Evolutionary conservation across 2,329 filamentous ascomycete species (phyloP).

Genomic region (Botrytis hyacinthi): DNA sequence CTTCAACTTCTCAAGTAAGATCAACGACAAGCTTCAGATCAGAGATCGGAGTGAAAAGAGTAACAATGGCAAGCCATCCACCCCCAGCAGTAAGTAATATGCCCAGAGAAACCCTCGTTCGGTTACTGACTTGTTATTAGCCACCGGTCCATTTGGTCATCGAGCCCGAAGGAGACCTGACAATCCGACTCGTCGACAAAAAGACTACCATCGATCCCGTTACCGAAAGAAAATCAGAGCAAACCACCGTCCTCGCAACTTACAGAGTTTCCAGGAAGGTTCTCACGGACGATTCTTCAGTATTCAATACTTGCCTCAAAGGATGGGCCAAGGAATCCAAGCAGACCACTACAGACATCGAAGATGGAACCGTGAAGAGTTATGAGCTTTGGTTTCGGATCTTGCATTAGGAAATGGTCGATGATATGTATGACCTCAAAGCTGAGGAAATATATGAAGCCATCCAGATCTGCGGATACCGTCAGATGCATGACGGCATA

Average conservation of each 20-base stretch:
- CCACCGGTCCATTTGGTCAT: background rate
- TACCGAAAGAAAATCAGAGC: no score
- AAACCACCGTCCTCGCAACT: background rate
- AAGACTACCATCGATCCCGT: background rate
- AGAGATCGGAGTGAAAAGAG: background rate
- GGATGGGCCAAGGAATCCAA: conserved; percentile 10
- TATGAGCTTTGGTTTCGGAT: conserved; percentile 26
- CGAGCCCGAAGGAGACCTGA: background rate
- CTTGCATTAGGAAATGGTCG: conserved; percentile 22
- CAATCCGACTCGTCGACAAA: background rate
- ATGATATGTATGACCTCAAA: conserved; percentile 14
- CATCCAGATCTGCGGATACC: conserved; percentile 21
- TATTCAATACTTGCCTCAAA: conserved; percentile 18
- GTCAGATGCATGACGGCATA: background rate
- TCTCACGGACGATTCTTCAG: conserved; percentile 17
- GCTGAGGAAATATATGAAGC: conserved; percentile 23
- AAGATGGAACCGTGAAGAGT: conserved; percentile 22
- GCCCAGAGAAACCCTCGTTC: no score
- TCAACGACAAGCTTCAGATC: background rate
- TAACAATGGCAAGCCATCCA: background rate
- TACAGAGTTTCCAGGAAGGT: conserved; percentile 23
- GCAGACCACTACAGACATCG: conserved; percentile 15
- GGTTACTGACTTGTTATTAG: background rate
- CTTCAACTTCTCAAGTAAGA: background rate
- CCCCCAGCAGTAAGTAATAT: background rate